Percentiles rank a stretch among this genome's conserved stretches.
These are phyloP conservation scores for Cutaneotrichosporon daszewskae DNA, from an alignment of 1,284 basidiomycete genomes.

Conservation along the genomic window DNA sequence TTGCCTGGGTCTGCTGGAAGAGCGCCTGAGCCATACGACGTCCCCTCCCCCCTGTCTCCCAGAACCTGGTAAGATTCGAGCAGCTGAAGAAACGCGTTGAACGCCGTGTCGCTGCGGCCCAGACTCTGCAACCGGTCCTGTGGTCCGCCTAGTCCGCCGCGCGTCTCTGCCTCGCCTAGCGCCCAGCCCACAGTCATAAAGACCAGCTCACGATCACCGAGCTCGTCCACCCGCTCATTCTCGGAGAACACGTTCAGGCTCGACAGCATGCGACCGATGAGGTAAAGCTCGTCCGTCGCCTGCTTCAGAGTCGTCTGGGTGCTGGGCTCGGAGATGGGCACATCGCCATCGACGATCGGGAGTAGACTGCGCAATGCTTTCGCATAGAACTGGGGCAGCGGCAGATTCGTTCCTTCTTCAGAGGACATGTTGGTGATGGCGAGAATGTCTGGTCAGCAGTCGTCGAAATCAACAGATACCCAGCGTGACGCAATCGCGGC, in stretches of 20 bases:
- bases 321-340: constrained; percentile 24
- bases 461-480: no score
- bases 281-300: constrained; percentile 37
- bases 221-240: constrained; percentile 79
- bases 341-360: constrained; percentile 39
- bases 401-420: constrained; percentile 22
- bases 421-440: constrained; percentile 1
- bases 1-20: constrained; percentile 59
- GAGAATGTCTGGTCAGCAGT: no score
- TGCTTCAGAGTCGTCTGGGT: constrained; percentile 26
- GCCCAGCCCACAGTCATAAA: constrained; percentile 75
- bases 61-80: constrained; percentile 68
- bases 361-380: constrained; percentile 32
- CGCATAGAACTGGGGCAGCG: constrained; percentile 40
- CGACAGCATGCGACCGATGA: constrained; percentile 43
- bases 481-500: no score
- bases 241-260: constrained; percentile 70
- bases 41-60: constrained; percentile 39
- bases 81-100: constrained; percentile 55
- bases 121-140: constrained; percentile 59
- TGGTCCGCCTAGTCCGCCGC: constrained; percentile 57
- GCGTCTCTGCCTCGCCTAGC: constrained; percentile 64
- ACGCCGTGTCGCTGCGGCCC: constrained; percentile 57
- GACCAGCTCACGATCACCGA: constrained; percentile 70
- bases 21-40: constrained; percentile 48